Base-by-base conservation (phyloP, 805 yeast genomes). In the Lachancea dasiensis region DNA sequence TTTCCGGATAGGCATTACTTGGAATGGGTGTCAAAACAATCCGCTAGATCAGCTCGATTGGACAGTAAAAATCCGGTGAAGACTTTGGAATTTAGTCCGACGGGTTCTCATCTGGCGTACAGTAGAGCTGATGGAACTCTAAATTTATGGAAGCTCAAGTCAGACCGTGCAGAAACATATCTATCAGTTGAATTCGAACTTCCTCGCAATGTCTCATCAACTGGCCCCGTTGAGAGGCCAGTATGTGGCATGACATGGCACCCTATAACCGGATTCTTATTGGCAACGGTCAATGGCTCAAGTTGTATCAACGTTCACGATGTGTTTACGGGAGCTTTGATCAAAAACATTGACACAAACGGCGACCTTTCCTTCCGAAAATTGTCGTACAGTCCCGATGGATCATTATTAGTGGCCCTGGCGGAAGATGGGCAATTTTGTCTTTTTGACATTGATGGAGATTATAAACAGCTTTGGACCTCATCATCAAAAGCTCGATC, bases 371-470 rank as follows among this genome's bases (percentile, higher is more conserved):
- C 46, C 31, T 40, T 53, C 13, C 44, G 40, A 16, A 47, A 40
- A 28, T 53, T 59, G 15, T 36, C 45, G 28, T 77, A 64, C 50
- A 68, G 73, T 11, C 59, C 65, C 3, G 74, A 69, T 48, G 80
- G 81, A 0, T 57, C 58, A 22, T 57, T 64, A 45, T 46, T 79
- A 22, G 60, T 67, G 2, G 73, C 67, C 10, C 66, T 66, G 2
- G 70, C 72, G 19, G 54, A 66, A 35, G 58, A 59, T 19, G 65
- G 68, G 14, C 55, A 53, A 3, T 31, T 77, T 1, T 42, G 49
- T 6, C 42, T 75, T 3, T 63, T 63, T 33, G 58, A 65, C 20
- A 64, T 62, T 1, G 36, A 36, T 8, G 47, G 56, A 3, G 60
- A 62, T 39, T 65, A 63, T 42, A 44, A 31, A 56, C 56, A 36